A percentile compares a stretch with the other conserved stretches of the same genome.
Conservation (phyloP, 371 early-diverging fungal species). For the Circinella minor region DNA sequence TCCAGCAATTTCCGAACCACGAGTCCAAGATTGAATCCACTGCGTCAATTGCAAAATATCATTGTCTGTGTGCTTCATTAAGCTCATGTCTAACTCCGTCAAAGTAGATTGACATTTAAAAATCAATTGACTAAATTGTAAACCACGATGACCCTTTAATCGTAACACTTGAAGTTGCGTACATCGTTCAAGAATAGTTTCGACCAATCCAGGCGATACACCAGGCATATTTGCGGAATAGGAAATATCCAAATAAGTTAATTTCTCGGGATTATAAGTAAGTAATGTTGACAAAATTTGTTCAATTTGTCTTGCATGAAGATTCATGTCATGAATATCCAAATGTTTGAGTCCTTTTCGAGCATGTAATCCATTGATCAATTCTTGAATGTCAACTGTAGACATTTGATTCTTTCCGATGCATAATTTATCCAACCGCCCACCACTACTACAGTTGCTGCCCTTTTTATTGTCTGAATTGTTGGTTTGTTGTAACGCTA, state of each 20-base stretch:
- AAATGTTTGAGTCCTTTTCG: slow-evolving; percentile 33
- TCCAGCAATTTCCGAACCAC: not conserved
- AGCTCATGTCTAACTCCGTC: slow-evolving; percentile 1
- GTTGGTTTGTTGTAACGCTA: not conserved
- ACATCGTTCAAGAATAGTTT: slow-evolving; percentile 26
- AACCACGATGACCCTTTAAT: slow-evolving; percentile 6
- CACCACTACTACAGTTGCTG: not conserved
- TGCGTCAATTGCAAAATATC: slow-evolving; percentile 3
- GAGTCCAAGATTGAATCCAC: not conserved
- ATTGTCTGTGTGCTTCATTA: not conserved
- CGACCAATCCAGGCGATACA: slow-evolving; percentile 24
- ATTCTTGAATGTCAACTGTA: slow-evolving; percentile 25
- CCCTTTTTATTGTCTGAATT: not conserved
- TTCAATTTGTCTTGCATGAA: slow-evolving; percentile 34
- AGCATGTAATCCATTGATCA: slow-evolving; percentile 33
- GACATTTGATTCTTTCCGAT: slow-evolving; percentile 38
- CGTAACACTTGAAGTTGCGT: slow-evolving; percentile 25
- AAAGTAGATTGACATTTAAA: not conserved
- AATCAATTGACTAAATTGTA: not conserved
- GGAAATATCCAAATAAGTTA: slow-evolving; percentile 27
- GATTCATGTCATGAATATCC: slow-evolving; percentile 33
- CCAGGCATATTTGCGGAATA: slow-evolving; percentile 7
- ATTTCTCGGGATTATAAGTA: slow-evolving; percentile 20
- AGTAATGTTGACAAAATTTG: slow-evolving; percentile 23
- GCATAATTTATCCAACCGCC: slow-evolving; percentile 28